These are phyloP conservation scores for Physcomitrium patens DNA, from an alignment of 225 moss, liverwort and hornwort species.

Conservation along the genomic window DNA sequence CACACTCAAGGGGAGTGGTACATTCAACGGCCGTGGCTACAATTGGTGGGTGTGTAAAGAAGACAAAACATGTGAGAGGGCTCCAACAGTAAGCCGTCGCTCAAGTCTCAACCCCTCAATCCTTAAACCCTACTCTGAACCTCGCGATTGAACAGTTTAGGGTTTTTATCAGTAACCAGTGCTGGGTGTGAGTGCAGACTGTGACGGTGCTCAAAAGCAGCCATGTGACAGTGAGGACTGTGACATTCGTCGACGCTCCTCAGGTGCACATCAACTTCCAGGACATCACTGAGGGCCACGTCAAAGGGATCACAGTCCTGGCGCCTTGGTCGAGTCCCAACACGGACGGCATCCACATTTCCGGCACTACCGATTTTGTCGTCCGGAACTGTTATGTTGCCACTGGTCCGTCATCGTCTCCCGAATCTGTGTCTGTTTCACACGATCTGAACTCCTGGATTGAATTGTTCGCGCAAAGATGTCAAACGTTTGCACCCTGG, in stretches of 20 bases:
- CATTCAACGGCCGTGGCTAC: constrained; percentile 68
- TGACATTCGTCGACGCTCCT: constrained; percentile 40
- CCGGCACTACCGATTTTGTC: constrained; percentile 15
- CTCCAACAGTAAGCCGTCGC: constrained; percentile 41
- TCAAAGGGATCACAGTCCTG: constrained; percentile 25
- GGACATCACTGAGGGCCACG: neutral
- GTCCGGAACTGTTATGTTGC: constrained; percentile 39
- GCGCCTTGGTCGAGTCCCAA: constrained; percentile 50
- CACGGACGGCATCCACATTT: constrained; percentile 55
- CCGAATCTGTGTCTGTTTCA: too few species aligned
- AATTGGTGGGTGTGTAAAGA: constrained; percentile 70
- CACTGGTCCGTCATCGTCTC: constrained; percentile 24
- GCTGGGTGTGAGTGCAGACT: neutral
- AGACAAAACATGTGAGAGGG: constrained; percentile 17
- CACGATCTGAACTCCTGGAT: too few species aligned
- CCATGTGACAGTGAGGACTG: constrained; percentile 24
- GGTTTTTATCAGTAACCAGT: too few species aligned
- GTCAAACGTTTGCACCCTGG: neutral
- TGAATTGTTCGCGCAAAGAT: neutral
- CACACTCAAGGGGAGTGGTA: constrained; percentile 54
- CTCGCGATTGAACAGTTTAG: too few species aligned
- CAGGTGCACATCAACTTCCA: constrained; percentile 53
- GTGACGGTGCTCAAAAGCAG: constrained; percentile 39
- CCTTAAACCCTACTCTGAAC: too few species aligned
- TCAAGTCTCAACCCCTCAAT: neutral